Percentiles rank a stretch among this genome's conserved stretches.
These are phyloP conservation scores for Raphanus hybrid DNA, from an alignment of 441 rosid genomes.

Conservation along the genomic window DNA sequence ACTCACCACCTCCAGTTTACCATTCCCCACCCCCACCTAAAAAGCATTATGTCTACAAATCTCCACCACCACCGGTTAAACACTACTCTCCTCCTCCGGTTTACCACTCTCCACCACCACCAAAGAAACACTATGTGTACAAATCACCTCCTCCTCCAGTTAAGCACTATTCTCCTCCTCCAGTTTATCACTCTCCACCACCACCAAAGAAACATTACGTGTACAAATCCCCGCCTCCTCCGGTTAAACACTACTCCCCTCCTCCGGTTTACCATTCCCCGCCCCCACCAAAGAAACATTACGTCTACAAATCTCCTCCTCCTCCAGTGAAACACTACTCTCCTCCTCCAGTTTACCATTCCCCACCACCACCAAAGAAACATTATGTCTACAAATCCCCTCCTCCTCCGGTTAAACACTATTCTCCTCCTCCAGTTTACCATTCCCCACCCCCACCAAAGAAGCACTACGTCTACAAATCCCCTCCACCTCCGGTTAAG, in stretches of 20 bases:
- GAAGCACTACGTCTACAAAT: conserved; percentile 25
- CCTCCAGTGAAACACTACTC: conserved; percentile 33
- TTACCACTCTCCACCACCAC: conserved; percentile 34
- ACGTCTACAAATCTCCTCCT: conserved; percentile 31
- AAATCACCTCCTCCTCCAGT: conserved; percentile 36
- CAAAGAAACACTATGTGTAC: conserved; percentile 6
- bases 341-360: conserved; percentile 34
- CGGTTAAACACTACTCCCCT: conserved; percentile 29
- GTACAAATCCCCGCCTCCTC: conserved; percentile 31
- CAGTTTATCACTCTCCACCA: conserved; percentile 27
- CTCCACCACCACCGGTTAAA: conserved; percentile 28
- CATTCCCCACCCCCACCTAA: background rate
- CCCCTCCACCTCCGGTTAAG: conserved; percentile 30
- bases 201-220: conserved; percentile 31
- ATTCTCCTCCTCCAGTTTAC: conserved; percentile 32
- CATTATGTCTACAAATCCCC: conserved; percentile 30
- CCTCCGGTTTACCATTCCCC: conserved; percentile 40
- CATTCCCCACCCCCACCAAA: conserved; percentile 28
- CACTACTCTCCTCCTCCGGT: conserved; percentile 26
- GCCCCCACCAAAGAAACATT: conserved; percentile 34
- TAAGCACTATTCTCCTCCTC: conserved; percentile 27
- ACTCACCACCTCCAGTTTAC: conserved; percentile 30
- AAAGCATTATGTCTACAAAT: conserved; percentile 25
- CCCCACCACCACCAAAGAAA: conserved; percentile 30
- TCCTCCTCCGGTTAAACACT: conserved; percentile 30